A percentile compares a stretch with the other conserved stretches of the same genome.
phyloP scores from a whole-genome alignment of 495 filamentous ascomycete genomes.

The Lasiosphaeria miniovina region DNA sequence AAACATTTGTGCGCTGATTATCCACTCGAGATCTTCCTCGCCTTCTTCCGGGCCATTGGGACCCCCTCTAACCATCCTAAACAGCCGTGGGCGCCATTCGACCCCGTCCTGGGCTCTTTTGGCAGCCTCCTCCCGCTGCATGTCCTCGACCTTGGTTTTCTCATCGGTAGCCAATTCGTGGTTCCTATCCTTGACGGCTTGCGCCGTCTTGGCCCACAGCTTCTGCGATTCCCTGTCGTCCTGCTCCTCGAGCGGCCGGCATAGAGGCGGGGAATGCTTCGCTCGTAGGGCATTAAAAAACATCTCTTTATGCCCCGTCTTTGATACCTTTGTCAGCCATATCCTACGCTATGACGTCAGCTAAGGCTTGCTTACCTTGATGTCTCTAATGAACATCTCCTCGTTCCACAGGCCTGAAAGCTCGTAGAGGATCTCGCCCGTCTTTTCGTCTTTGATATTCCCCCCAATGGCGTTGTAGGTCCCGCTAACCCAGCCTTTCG shows the following conservation, averaged over 20 bases:
- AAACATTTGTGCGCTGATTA: slow-evolving; percentile 85
- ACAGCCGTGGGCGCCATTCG: slow-evolving; percentile 87
- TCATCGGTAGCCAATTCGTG: slow-evolving; percentile 90
- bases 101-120: slow-evolving; percentile 74
- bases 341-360: neutral
- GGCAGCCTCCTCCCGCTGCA: slow-evolving; percentile 84
- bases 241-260: slow-evolving; percentile 80
- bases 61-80: slow-evolving; percentile 70
- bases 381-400: slow-evolving; percentile 85
- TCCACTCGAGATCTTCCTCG: slow-evolving; percentile 87
- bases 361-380: slow-evolving; percentile 55
- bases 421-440: slow-evolving; percentile 82
- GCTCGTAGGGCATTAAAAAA: slow-evolving; percentile 82
- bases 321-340: neutral
- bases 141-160: slow-evolving; percentile 91
- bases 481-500: slow-evolving; percentile 94
- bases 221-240: slow-evolving; percentile 85
- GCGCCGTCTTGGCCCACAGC: slow-evolving; percentile 76
- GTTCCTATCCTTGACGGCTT: slow-evolving; percentile 77
- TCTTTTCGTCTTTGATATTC: slow-evolving; percentile 83
- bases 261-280: slow-evolving; percentile 70
- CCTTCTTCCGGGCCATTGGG: slow-evolving; percentile 74
- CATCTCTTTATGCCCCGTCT: slow-evolving; percentile 85
- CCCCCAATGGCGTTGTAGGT: slow-evolving; percentile 96
- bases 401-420: slow-evolving; percentile 90